Conservation (phyloP, 805 yeast genomes). For the Kluyveromyces nonfermentans region DNA sequence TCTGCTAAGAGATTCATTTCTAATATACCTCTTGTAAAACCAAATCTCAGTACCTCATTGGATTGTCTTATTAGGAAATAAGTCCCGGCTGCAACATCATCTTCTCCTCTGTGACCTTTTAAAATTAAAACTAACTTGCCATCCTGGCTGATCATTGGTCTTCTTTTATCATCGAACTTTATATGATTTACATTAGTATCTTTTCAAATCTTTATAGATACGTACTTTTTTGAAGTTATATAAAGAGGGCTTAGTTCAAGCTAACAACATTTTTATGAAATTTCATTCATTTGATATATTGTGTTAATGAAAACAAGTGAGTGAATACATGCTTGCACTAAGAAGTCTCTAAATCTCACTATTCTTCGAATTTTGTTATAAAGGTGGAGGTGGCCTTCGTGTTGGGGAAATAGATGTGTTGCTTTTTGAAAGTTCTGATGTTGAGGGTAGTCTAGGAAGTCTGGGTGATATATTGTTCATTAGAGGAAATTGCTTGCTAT, state of each 20-base stretch:
- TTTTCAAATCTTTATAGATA: not conserved
- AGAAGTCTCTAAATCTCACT: too few relatives aligned
- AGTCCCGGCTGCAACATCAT: conserved; percentile 1
- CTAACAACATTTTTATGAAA: not conserved
- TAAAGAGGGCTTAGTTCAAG: not conserved
- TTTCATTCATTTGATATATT: too few relatives aligned
- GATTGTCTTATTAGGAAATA: conserved; percentile 10
- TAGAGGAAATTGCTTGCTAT: not conserved
- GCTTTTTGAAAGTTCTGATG: conserved; percentile 2
- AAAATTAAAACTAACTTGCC: conserved; percentile 8
- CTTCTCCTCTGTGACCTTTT: not conserved
- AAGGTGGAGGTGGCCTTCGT: conserved; percentile 20
- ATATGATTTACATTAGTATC: not conserved
- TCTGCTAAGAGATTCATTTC: conserved; percentile 1
- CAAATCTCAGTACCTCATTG: conserved; percentile 10
- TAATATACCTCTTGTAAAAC: not conserved
- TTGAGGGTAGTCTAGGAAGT: conserved; percentile 13
- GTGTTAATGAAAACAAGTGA: too few relatives aligned
- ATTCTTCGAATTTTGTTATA: too few relatives aligned
- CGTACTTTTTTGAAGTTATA: not conserved
- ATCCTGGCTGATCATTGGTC: conserved; percentile 6
- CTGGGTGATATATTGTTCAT: conserved; percentile 6
- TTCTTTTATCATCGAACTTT: not conserved
- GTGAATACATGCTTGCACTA: too few relatives aligned
- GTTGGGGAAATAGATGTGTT: conserved; percentile 11